Conservation (phyloP, 495 filamentous ascomycete genomes). For the Jackrogersella minutella region DNA sequence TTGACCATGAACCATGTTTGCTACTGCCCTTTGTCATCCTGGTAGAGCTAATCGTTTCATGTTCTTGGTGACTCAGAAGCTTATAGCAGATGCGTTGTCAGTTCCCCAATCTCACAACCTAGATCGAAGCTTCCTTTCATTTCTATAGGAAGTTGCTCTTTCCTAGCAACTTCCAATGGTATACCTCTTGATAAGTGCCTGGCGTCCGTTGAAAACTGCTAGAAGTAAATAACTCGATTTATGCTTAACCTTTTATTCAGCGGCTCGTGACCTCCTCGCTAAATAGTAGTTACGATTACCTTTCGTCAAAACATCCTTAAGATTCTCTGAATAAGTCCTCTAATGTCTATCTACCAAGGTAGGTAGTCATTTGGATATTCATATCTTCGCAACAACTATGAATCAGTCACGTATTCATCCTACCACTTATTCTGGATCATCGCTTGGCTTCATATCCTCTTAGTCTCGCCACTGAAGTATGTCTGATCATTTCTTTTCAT, state of each 20-base stretch:
- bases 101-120: not conserved
- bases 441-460: not conserved
- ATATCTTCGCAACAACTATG: slow-evolving; percentile 7
- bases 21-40: too few relatives aligned
- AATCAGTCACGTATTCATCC: slow-evolving; percentile 13
- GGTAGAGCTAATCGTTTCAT: not conserved
- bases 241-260: not conserved
- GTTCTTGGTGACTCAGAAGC: not conserved
- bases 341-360: not conserved
- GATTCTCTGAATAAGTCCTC: not conserved
- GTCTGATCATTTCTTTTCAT: not conserved
- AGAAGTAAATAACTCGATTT: not conserved
- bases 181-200: not conserved
- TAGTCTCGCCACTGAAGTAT: not conserved
- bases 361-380: slow-evolving; percentile 11
- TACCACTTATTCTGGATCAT: slow-evolving; percentile 9
- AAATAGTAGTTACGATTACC: not conserved
- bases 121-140: slow-evolving; percentile 4
- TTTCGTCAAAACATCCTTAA: slow-evolving; percentile 10
- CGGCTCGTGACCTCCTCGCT: not conserved
- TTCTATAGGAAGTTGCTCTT: not conserved
- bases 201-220: not conserved
- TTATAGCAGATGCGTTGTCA: not conserved
- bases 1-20: not conserved
- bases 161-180: not conserved